Percentiles rank a stretch among this genome's conserved stretches.
Conservation (phyloP, 163 green algal genomes). For the Scenedesmus sp. region DNA sequence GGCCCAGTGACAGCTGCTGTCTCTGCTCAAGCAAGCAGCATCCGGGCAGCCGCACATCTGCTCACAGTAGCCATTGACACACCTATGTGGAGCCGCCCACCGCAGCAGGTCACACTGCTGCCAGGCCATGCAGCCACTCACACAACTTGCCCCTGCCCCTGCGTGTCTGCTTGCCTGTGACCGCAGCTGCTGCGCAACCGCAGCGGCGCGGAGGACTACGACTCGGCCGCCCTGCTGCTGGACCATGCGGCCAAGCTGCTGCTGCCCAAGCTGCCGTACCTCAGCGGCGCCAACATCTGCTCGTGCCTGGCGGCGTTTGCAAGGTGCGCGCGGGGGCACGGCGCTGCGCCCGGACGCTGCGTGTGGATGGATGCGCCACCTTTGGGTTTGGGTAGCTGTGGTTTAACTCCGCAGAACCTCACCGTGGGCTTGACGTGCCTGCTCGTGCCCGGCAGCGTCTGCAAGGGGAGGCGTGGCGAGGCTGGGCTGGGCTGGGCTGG, state of each 20-base stretch:
- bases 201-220: not conserved
- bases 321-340: not conserved
- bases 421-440: too few relatives aligned
- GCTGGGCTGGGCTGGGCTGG: too few relatives aligned
- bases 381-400: too few relatives aligned
- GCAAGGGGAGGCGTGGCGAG: not conserved
- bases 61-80: too few relatives aligned
- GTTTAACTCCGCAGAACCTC: too few relatives aligned
- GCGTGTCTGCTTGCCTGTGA: not conserved
- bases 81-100: too few relatives aligned
- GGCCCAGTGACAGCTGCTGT: too few relatives aligned
- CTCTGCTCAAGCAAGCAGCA: too few relatives aligned
- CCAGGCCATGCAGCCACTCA: not conserved
- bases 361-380: too few relatives aligned
- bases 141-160: not conserved
- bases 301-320: not conserved
- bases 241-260: constrained; percentile 8
- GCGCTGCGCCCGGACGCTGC: too few relatives aligned
- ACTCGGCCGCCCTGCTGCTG: constrained; percentile 36
- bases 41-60: too few relatives aligned
- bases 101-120: not conserved
- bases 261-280: not conserved
- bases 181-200: constrained; percentile 20
- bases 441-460: not conserved
- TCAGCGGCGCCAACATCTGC: constrained; percentile 14